These are phyloP conservation scores for Magnaporthiopsis rhizophila DNA, from an alignment of 2,329 filamentous ascomycete species.

Conservation along the genomic window DNA sequence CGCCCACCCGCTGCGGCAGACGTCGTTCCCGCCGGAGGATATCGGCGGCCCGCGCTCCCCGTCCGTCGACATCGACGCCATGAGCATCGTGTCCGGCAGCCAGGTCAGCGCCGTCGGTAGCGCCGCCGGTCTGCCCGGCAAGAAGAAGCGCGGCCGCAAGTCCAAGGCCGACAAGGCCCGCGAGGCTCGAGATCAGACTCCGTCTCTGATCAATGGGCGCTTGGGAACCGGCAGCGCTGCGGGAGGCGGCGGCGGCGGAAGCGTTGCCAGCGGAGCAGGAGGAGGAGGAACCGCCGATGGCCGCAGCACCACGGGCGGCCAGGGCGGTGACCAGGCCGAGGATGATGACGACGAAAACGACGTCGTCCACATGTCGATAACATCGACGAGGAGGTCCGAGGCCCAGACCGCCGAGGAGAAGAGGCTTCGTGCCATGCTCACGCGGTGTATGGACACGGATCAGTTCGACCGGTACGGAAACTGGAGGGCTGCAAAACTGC, in stretches of 20 bases:
- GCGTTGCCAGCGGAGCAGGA: constrained; percentile 24
- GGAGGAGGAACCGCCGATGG: constrained; percentile 29
- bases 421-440: constrained; percentile 51
- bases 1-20: constrained; percentile 67
- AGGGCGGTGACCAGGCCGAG: constrained; percentile 44
- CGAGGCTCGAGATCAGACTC: constrained; percentile 35
- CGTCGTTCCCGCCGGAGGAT: constrained; percentile 67
- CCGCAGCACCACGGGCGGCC: constrained; percentile 12
- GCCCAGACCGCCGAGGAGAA: constrained; percentile 57
- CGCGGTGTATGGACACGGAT: constrained; percentile 52
- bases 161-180: constrained; percentile 47
- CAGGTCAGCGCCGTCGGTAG: constrained; percentile 38
- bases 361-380: constrained; percentile 22
- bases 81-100: constrained; percentile 54
- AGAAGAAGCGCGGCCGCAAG: constrained; percentile 56
- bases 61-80: constrained; percentile 55
- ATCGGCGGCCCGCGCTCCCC: constrained; percentile 48
- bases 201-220: constrained; percentile 17
- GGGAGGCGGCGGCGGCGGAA: constrained; percentile 29
- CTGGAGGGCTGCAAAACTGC: constrained; percentile 61
- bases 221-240: constrained; percentile 31
- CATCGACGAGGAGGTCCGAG: constrained; percentile 29
- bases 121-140: constrained; percentile 26
- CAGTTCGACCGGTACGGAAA: constrained; percentile 64
- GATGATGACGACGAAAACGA: constrained; percentile 38